Evolutionary conservation across 2,329 filamentous ascomycete genomes (phyloP).

Genomic region (Fusarium acutatum): DNA sequence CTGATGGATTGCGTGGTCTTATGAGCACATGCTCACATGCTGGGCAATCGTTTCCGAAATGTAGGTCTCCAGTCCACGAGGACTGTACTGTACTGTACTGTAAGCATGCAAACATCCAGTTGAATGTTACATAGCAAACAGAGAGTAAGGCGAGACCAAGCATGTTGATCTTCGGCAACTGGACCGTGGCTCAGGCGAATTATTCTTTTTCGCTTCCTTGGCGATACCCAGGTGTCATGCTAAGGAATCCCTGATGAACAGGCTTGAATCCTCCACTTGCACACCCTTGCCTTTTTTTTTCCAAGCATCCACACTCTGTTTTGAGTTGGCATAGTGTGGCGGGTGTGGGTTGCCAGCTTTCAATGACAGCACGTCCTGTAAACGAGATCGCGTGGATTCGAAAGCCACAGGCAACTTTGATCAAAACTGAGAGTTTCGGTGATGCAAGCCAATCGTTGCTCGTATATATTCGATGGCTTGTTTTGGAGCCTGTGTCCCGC

Average conservation of each 20-base stretch:
- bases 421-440: constrained; percentile 6
- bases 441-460: constrained; percentile 9
- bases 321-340: constrained; percentile 24
- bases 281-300: constrained; percentile 24
- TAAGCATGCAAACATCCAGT: neutral
- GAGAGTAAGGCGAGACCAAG: neutral
- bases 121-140: neutral
- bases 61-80: neutral
- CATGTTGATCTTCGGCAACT: constrained; percentile 21
- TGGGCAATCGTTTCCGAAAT: neutral
- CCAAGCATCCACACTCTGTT: constrained; percentile 23
- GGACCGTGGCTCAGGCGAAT: constrained; percentile 33
- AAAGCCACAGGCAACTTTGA: constrained; percentile 19
- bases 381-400: constrained; percentile 11
- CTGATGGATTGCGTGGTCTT: neutral
- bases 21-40: neutral
- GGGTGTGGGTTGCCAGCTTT: constrained; percentile 4
- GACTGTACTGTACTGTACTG: neutral
- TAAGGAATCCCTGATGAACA: constrained; percentile 26
- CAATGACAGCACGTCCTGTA: constrained; percentile 13
- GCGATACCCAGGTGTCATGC: constrained; percentile 28
- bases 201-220: constrained; percentile 44
- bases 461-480: neutral
- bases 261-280: constrained; percentile 27
- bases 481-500: neutral